Evolutionary conservation across 2,329 filamentous ascomycete genomes (phyloP), one percentile per base, ranked within the genome.

Genomic region (Coleophoma cylindrospora): DNA sequence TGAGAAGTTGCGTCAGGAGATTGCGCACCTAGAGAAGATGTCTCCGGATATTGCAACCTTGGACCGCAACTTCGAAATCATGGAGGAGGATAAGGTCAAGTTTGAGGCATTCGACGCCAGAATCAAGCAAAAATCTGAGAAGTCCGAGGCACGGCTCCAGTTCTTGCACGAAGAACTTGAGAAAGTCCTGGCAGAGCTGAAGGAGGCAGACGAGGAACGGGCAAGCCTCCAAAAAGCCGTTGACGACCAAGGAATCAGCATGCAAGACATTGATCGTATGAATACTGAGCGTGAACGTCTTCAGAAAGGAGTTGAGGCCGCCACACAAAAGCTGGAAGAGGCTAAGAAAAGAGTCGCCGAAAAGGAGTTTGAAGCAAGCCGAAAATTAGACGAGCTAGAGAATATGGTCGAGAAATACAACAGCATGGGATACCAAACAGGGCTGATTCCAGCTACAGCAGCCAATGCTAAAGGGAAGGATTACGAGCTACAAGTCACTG

Each of bases 181-280:
- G 47, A 92, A 91, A 65, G 80, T 90, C 19, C 75, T 85, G 48
- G 72, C 77, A 9, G 91, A 96, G 61, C 73, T 95, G 34, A 78
- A 81, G 51, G 87, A 89, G 60, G 87, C 87, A 0, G 91, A 97
- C 57, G 84, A 87, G 14, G 94, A 99, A 67, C 83, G 90, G 54
- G 74, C 82, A 40, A 78, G 79, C 32, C 77, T 99, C 10, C 92
- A 97, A 66, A 84, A 86, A 52, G 84, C 87, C 32, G 91, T 99
- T 27, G 94, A 97, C 68, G 85, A 87, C 59, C 90, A 95, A 65
- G 94, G 94, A 2, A 91, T 99, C 66, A 95, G 91, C 62, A 95
- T 96, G 71, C 88, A 94, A 71, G 94, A 99, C 78, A 97, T 99
- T 65, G 94, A 99, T 77, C 90, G 94, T 68, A 96, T 99, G 92